Evolutionary conservation across 2,329 filamentous ascomycete species (phyloP), one percentile per base, ranked within the genome.

Genomic region (Dothistroma pini): DNA sequence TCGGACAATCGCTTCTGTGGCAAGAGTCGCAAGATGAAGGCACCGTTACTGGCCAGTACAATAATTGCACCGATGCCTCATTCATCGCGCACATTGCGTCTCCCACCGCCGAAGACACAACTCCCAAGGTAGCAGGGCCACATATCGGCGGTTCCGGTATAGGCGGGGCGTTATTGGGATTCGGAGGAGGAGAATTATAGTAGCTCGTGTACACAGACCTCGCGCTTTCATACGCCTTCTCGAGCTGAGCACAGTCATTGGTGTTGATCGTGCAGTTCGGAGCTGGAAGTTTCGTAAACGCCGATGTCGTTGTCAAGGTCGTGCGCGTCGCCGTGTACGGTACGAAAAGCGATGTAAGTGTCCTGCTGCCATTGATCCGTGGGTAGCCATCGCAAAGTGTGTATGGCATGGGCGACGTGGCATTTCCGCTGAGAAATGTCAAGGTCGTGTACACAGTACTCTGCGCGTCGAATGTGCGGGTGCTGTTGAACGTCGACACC

Each of bases 311-410:
- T 12, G 34, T 21, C 12, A 22, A 55, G 5, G 59, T 56, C 8
- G 54, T 44, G 6, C 11, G 8, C 7, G 44, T 48, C 7, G 16
- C 19, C n/a, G 55, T 58, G 1, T 60, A 53, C 32, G 54, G 47
- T 3, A 57, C 32, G 9, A 49, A 31, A 7, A 44, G 32, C 21
- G 12, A 52, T n/a, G 41, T 50, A 11, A 62, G 52, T 9, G 35
- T 62, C 25, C 63, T 67, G 54, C 49, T 54, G 38, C 62, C 66
- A 53, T 66, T 50, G 12, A 69, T 58, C 11, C 68, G 63, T 7
- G 65, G 66, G 22, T 38, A 69, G 25, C 65, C 65, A 58, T 69
- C 68, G 47, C 68, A 69, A 8, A 69, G 65, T 5, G 65, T 68
- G 56, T 62, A 68, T 4, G 63, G 58, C 11, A 34, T 49, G n/a